Percentiles rank a stretch among this genome's conserved stretches.
These are phyloP conservation scores for Podaxis sp. DNA, from an alignment of 768 basidiomycete genomes.

Conservation along the genomic window DNA sequence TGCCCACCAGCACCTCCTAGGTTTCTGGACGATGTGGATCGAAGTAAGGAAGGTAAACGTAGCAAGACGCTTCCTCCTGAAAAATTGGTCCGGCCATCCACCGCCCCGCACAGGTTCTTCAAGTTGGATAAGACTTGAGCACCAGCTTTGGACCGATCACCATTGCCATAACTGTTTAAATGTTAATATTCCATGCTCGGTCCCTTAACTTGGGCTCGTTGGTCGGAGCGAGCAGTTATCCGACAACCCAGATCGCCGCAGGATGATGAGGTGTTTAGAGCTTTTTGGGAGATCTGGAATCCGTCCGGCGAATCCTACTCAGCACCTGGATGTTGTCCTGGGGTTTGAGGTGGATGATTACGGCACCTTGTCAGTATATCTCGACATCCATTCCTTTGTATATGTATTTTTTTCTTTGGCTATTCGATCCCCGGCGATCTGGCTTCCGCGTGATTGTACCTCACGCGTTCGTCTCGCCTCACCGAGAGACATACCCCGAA, in stretches of 20 bases:
- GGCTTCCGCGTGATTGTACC: not conserved
- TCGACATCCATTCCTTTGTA: not conserved
- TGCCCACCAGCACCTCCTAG: conserved; percentile 35
- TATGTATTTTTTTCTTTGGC: not conserved
- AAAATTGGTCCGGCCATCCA: not conserved
- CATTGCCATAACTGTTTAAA: not conserved
- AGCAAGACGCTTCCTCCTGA: conserved; percentile 3
- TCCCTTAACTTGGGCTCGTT: no score
- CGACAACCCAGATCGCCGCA: no score
- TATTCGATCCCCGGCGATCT: not conserved
- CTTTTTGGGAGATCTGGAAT: no score
- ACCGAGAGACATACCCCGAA: not conserved
- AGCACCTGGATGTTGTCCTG: not conserved
- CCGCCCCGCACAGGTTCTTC: not conserved
- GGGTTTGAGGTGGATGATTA: not conserved
- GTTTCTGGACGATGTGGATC: not conserved
- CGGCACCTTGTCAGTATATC: not conserved
- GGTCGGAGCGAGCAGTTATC: no score
- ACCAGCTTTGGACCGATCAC: not conserved
- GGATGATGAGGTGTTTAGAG: no score
- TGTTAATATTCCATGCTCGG: no score
- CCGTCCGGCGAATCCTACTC: not conserved
- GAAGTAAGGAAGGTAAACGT: not conserved
- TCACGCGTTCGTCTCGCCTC: not conserved
- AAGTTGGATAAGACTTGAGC: not conserved